phyloP scores from a whole-genome alignment of 2,329 filamentous ascomycete species.

The Alternaria angustiovoidea region DNA sequence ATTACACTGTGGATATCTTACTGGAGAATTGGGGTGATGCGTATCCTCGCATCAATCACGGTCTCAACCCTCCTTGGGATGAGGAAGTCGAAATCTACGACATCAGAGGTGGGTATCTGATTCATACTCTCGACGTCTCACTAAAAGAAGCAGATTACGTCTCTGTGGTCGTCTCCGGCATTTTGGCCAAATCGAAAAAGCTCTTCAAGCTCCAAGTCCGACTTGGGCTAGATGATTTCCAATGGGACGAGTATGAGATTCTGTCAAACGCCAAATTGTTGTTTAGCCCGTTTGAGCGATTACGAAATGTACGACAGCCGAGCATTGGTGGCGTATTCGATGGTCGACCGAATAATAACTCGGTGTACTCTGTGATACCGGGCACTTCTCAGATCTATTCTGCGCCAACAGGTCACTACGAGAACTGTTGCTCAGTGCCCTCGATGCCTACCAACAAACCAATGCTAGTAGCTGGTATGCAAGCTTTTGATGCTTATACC shows the following conservation, averaged over 20 bases:
- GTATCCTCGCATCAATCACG: neutral
- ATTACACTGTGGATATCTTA: conserved; percentile 45
- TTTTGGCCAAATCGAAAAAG: conserved; percentile 38
- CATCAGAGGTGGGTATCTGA: conserved; percentile 32
- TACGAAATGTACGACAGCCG: conserved; percentile 43
- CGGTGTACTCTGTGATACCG: conserved; percentile 25
- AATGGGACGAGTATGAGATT: conserved; percentile 32
- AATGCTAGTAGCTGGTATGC: conserved; percentile 23
- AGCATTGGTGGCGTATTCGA: conserved; percentile 35
- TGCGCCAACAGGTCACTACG: conserved; percentile 1
- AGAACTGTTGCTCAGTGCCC: conserved; percentile 37
- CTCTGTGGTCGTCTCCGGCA: conserved; percentile 40
- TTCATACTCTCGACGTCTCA: neutral
- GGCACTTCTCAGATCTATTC: neutral
- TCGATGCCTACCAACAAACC: conserved; percentile 23
- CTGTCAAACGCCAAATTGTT: conserved; percentile 36
- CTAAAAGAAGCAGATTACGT: conserved; percentile 35
- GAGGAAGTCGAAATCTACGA: conserved; percentile 50
- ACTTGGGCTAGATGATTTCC: conserved; percentile 36
- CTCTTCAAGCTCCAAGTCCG: conserved; percentile 43
- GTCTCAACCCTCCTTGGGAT: conserved; percentile 29
- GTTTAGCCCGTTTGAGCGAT: conserved; percentile 39
- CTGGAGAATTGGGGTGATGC: conserved; percentile 31
- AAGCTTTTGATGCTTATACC: conserved; percentile 33
- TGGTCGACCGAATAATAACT: conserved; percentile 24